These are phyloP conservation scores for Tricholoma saponaceum DNA, from an alignment of 768 basidiomycete species.

Conservation along the genomic window DNA sequence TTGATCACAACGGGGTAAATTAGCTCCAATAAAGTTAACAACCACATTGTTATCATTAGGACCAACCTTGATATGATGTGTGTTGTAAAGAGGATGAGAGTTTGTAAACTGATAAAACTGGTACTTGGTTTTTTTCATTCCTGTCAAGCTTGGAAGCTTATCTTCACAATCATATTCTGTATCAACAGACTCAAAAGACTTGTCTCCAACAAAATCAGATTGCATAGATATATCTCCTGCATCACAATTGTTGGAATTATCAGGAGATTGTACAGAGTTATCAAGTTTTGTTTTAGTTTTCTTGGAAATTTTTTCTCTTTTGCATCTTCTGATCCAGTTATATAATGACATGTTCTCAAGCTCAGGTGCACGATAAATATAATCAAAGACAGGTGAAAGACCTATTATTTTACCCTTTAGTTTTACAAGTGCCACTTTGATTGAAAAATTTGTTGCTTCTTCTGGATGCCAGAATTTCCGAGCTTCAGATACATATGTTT, in stretches of 20 bases:
- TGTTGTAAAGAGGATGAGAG: neutral
- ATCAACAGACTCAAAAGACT: too few species aligned
- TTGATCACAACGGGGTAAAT: constrained; percentile 20
- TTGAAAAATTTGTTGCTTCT: neutral
- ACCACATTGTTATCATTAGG: constrained; percentile 9
- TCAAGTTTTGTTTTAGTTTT: neutral
- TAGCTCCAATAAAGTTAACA: constrained; percentile 25
- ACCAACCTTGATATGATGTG: neutral
- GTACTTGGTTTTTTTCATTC: too few species aligned
- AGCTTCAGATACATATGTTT: constrained; percentile 23
- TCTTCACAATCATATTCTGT: too few species aligned
- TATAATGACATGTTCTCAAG: constrained; percentile 19
- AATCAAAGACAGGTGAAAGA: constrained; percentile 27
- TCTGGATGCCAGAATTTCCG: neutral
- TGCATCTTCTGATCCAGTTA: constrained; percentile 20
- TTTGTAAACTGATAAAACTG: neutral
- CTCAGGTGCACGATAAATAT: constrained; percentile 21
- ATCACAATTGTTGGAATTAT: too few species aligned
- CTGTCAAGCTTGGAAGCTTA: too few species aligned
- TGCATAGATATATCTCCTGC: too few species aligned
- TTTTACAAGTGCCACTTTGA: constrained; percentile 17
- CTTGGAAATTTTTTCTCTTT: constrained; percentile 6
- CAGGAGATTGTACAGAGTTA: too few species aligned
- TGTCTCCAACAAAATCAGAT: too few species aligned
- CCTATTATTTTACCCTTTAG: constrained; percentile 15